phyloP scores from a whole-genome alignment of 345 rosid species.

The Mercurialis annua region DNA sequence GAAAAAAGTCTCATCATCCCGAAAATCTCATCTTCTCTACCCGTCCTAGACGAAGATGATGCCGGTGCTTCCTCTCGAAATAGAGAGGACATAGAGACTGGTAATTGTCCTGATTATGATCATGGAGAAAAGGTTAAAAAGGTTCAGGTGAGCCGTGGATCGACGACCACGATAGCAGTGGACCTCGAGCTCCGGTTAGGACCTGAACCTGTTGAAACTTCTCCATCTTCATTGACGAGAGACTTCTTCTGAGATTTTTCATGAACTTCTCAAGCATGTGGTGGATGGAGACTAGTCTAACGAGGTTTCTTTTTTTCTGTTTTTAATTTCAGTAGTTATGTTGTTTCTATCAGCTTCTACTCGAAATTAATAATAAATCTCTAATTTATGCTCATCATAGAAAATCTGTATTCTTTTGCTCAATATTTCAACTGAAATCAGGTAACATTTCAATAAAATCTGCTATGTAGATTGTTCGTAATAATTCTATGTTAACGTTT shows the following conservation, averaged over 20 bases:
- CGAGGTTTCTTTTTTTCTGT: conserved; percentile 7
- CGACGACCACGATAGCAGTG: background rate
- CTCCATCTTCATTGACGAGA: background rate
- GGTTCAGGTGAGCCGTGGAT: background rate
- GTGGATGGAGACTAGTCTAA: background rate
- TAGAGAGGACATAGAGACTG: background rate
- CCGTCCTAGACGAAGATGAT: background rate
- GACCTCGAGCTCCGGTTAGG: conserved; percentile 30
- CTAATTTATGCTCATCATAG: background rate
- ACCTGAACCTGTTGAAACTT: conserved; percentile 15
- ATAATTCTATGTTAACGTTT: no score
- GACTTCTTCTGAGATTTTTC: conserved; percentile 3
- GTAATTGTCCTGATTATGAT: background rate
- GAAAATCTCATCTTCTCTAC: conserved; percentile 2
- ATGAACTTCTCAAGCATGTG: background rate
- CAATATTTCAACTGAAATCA: no score
- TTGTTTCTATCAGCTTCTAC: background rate
- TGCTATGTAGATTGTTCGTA: no score
- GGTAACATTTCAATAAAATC: no score
- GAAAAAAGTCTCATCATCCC: conserved; percentile 15
- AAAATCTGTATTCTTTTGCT: no score
- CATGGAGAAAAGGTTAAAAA: conserved; percentile 2
- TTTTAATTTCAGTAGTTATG: background rate
- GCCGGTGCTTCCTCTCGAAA: background rate
- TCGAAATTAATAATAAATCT: no score